Evolutionary conservation across 1,284 basidiomycete species (phyloP).

Genomic region (Wolfiporia cocos): DNA sequence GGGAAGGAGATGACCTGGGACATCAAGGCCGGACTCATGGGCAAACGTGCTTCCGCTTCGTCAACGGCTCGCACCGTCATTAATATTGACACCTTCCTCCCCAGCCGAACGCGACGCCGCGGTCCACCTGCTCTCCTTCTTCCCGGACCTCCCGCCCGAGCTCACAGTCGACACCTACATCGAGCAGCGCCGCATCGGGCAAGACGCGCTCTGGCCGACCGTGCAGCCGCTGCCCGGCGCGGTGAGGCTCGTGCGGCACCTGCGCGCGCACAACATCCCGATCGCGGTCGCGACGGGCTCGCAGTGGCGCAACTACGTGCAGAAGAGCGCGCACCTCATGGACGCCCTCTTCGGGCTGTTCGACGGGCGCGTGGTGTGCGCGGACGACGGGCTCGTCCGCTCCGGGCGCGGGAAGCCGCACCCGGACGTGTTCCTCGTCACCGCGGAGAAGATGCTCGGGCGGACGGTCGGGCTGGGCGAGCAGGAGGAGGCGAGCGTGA

Average conservation of each 20-base stretch:
- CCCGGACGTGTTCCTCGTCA: slow-evolving; percentile 70
- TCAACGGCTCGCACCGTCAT: background rate
- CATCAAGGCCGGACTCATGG: slow-evolving; percentile 80
- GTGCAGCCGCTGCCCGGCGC: slow-evolving; percentile 65
- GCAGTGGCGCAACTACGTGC: slow-evolving; percentile 51
- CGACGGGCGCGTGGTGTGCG: slow-evolving; percentile 58
- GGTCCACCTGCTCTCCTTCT: slow-evolving; percentile 64
- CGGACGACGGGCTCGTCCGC: slow-evolving; percentile 46
- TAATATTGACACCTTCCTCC: background rate
- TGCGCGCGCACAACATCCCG: slow-evolving; percentile 57
- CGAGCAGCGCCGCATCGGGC: slow-evolving; percentile 43
- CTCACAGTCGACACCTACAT: slow-evolving; percentile 57
- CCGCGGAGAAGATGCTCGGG: slow-evolving; percentile 52
- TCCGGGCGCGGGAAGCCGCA: slow-evolving; percentile 53
- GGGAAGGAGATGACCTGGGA: slow-evolving; percentile 79
- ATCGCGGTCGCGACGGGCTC: slow-evolving; percentile 77
- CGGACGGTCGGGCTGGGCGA: slow-evolving; percentile 47
- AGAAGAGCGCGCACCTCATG: slow-evolving; percentile 54
- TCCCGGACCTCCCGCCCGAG: slow-evolving; percentile 52
- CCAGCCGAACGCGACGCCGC: slow-evolving; percentile 62
- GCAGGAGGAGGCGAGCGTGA: slow-evolving; percentile 22
- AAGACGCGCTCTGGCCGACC: slow-evolving; percentile 62
- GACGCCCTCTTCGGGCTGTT: slow-evolving; percentile 47
- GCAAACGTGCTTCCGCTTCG: slow-evolving; percentile 52
- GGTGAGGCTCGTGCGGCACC: slow-evolving; percentile 56